Conservation (phyloP, 495 filamentous ascomycete species). For the Xylaria flabelliformis region DNA sequence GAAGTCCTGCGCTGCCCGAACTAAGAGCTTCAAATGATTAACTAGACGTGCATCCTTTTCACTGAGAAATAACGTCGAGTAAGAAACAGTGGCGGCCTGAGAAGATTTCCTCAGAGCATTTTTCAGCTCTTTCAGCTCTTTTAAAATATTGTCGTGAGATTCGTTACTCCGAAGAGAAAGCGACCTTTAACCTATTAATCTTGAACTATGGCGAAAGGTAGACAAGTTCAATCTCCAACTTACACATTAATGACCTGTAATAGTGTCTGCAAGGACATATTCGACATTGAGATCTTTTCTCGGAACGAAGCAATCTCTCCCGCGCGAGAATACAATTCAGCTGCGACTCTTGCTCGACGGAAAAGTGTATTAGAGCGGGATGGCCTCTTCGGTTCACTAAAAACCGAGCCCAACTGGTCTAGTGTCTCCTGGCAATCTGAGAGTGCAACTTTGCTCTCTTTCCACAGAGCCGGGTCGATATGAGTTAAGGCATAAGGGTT, state of each 20-base stretch:
- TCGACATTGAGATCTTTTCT: conserved; percentile 32
- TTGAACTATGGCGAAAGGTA: neutral
- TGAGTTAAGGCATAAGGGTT: conserved; percentile 27
- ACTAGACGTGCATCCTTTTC: conserved; percentile 23
- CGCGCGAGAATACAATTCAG: conserved; percentile 23
- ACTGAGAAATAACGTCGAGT: conserved; percentile 28
- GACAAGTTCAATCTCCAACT: conserved; percentile 1
- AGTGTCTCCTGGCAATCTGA: conserved; percentile 28
- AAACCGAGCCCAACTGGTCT: conserved; percentile 12
- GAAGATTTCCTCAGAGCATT: conserved; percentile 25
- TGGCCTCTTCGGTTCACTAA: conserved; percentile 22
- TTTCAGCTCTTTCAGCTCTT: conserved; percentile 29
- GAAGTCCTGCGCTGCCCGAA: conserved; percentile 27
- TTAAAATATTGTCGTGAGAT: conserved; percentile 26
- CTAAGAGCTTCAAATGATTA: conserved; percentile 21
- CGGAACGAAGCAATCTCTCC: conserved; percentile 27
- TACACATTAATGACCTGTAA: conserved; percentile 32
- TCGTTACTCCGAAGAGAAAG: conserved; percentile 28
- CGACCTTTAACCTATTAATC: conserved; percentile 21
- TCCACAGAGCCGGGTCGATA: conserved; percentile 27
- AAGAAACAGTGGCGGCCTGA: conserved; percentile 25
- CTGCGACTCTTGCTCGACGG: conserved; percentile 23
- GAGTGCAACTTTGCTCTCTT: conserved; percentile 28
- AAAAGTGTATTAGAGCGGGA: conserved; percentile 29
- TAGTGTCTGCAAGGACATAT: conserved; percentile 27